Conservation (phyloP, 164 flowering plant species). For the Sedum album region DNA sequence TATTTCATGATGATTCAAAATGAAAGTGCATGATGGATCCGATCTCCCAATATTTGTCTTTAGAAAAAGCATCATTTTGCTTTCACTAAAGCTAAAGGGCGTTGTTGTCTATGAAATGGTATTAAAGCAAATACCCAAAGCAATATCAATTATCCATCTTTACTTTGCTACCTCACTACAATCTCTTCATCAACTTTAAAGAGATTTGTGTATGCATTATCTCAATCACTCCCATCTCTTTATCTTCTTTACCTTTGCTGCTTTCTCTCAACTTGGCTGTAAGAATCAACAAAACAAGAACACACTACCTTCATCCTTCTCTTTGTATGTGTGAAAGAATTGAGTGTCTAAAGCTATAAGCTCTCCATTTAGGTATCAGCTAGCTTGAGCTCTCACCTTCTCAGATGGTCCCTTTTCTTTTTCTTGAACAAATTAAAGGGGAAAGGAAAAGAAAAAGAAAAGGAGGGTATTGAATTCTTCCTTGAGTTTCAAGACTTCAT, state of each 20-base stretch:
- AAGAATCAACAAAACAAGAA: background rate
- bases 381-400: background rate
- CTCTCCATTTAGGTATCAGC: background rate
- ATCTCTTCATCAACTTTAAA: slow-evolving; percentile 5
- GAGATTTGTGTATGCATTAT: background rate
- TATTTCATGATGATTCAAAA: slow-evolving; percentile 13
- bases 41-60: slow-evolving; percentile 20
- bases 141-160: slow-evolving; percentile 25
- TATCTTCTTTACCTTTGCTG: slow-evolving; percentile 3
- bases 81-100: slow-evolving; percentile 61
- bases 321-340: background rate
- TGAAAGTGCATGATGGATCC: slow-evolving; percentile 36
- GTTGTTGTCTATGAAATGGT: slow-evolving; percentile 25
- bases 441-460: slow-evolving; percentile 17
- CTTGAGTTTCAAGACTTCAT: slow-evolving; percentile 63
- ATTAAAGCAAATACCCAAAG: slow-evolving; percentile 12
- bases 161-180: slow-evolving; percentile 11
- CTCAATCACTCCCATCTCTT: slow-evolving; percentile 8
- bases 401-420: background rate
- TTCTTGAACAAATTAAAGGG: slow-evolving; percentile 11
- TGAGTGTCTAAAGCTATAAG: background rate
- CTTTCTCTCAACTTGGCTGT: background rate
- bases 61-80: slow-evolving; percentile 7
- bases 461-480: slow-evolving; percentile 35
- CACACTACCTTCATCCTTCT: background rate